phyloP scores from a whole-genome alignment of 1,284 basidiomycete genomes.

The Cystobasidium sp. region DNA sequence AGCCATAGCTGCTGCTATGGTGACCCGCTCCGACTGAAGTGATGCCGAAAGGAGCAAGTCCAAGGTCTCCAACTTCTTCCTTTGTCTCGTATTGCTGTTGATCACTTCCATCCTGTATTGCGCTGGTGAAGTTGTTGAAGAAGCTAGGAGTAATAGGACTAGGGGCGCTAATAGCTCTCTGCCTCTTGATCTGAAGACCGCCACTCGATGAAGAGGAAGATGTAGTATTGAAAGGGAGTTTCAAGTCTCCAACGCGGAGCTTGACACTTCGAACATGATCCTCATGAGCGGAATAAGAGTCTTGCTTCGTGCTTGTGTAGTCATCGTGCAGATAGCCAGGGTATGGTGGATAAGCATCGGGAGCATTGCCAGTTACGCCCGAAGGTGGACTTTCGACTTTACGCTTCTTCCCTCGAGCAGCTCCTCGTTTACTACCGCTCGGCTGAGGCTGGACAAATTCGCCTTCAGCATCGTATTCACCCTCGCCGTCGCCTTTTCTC shows the following conservation, averaged over 20 bases:
- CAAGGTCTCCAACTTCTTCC: background rate
- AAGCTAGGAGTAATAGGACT: constrained; percentile 29
- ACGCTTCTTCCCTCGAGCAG: constrained; percentile 15
- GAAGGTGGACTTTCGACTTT: constrained; percentile 5
- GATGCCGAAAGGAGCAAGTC: constrained; percentile 7
- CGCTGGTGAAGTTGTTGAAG: background rate
- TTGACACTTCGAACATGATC: background rate
- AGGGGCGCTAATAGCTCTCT: constrained; percentile 33
- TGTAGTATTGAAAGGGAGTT: constrained; percentile 1
- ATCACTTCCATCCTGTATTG: background rate
- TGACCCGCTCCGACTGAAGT: background rate
- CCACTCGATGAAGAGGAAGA: background rate
- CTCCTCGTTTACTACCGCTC: background rate
- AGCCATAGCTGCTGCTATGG: background rate
- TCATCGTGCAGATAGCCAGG: background rate
- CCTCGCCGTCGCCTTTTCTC: constrained; percentile 8
- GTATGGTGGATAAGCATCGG: constrained; percentile 11
- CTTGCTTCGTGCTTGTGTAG: background rate
- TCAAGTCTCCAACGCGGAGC: background rate
- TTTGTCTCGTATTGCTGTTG: background rate
- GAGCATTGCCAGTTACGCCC: background rate
- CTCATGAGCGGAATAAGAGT: constrained; percentile 3
- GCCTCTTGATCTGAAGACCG: background rate
- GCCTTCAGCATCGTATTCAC: background rate
- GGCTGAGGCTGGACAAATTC: background rate